Conservation (phyloP, 163 green algal genomes). For the Botryococcus braunii region DNA sequence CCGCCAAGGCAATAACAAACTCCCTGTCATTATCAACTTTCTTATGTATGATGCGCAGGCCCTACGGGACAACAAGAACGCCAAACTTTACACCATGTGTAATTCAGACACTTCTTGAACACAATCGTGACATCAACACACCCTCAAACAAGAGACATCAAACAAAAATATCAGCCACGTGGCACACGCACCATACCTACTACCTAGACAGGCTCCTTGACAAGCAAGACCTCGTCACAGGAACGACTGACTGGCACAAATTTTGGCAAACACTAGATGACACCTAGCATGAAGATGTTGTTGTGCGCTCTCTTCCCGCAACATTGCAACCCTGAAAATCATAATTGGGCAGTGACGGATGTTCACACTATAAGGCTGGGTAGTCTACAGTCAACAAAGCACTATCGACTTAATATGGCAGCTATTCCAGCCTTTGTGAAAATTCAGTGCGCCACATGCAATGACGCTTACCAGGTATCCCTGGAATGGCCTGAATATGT, state of each 20-base stretch:
- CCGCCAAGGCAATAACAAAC: not conserved
- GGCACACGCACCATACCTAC: too few species aligned
- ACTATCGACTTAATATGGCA: not conserved
- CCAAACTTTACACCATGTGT: not conserved
- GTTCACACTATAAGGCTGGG: too few species aligned
- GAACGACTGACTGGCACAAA: too few species aligned
- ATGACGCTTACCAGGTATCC: slow-evolving; percentile 38
- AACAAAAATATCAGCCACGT: too few species aligned
- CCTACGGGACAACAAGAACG: not conserved
- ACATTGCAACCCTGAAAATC: not conserved
- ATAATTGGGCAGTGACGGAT: too few species aligned
- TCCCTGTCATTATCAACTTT: not conserved
- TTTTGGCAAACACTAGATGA: too few species aligned
- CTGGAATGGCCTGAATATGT: slow-evolving; percentile 54
- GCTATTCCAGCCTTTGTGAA: too few species aligned
- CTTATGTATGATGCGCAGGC: slow-evolving; percentile 5
- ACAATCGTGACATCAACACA: not conserved
- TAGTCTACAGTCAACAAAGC: not conserved
- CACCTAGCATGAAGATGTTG: too few species aligned
- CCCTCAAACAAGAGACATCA: not conserved
- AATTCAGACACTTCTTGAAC: not conserved
- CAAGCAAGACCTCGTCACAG: too few species aligned
- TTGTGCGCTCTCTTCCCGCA: not conserved
- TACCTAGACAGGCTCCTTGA: too few species aligned
- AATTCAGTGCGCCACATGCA: too few species aligned